Evolutionary conservation across 2,329 filamentous ascomycete species (phyloP), one percentile per base, ranked within the genome.

Genomic region (Dryadomyces quercivorus): DNA sequence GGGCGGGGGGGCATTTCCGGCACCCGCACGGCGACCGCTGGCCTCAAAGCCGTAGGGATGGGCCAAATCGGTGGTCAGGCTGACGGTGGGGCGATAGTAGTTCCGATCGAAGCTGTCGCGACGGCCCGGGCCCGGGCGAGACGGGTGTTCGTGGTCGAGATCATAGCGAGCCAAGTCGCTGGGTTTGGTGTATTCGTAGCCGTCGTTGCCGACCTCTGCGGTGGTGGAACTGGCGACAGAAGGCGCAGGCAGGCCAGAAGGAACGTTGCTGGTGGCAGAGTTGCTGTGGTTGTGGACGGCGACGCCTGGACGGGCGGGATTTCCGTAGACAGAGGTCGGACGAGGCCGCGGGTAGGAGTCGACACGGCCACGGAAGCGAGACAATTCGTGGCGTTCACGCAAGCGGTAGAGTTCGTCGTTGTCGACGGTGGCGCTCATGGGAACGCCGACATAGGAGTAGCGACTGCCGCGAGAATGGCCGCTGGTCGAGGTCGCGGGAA

Each of bases 181-280:
- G 15, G 80, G 79, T 56, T 80, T 82, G 9, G 81, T 84, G 61
- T 84, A 84, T 60, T 81, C 78, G 61, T 79, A 84, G 9, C 76
- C 80, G 49, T 81, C 76, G 34, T 78, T 76, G 13, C 76, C 77
- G 58, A 80, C 81, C 58, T 78, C 75, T 47, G 76, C 67, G 9
- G 44, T 10, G 9, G 22, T 21, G 43, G 53, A 51, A 22, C 43
- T 50, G 34, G 53, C 52, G 18, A 52, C 48, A 1, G 57, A 56
- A 5, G 48, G 47, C 16, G 46, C n/a, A 7, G 52, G 15, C 10
- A 21, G 18, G 26, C 34, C 49, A 15, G 56, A 31, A 10, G 54
- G 52, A 15, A 43, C 48, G 26, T 36, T 48, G 31, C 54, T 54
- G 31, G 47, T 44, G 70, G 66, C 55, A 3, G 55, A 56, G 16